Conservation (phyloP, 1,284 basidiomycete species). For the Rhodofomes roseus region DNA sequence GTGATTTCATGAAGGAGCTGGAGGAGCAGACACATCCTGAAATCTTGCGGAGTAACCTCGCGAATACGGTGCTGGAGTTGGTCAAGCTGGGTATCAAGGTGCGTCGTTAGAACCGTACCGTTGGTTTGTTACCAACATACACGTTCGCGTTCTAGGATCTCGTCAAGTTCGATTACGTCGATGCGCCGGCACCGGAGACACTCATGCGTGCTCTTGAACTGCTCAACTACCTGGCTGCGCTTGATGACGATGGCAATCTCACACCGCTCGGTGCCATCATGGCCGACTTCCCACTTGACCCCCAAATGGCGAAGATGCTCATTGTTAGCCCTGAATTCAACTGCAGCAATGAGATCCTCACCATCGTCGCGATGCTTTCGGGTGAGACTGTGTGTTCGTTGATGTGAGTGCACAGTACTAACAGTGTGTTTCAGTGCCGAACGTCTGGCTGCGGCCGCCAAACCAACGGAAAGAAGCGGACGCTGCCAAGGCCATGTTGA, state of each 20-base stretch:
- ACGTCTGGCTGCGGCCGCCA: constrained; percentile 90
- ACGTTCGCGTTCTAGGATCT: constrained; percentile 55
- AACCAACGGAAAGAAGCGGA: constrained; percentile 89
- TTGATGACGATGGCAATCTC: constrained; percentile 93
- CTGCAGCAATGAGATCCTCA: constrained; percentile 95
- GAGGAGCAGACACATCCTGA: constrained; percentile 98
- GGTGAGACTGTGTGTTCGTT: constrained; percentile 41
- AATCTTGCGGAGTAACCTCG: constrained; percentile 89
- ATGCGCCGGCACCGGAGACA: constrained; percentile 95
- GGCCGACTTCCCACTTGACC: constrained; percentile 98
- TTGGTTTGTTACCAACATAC: background rate
- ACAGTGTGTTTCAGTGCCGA: constrained; percentile 63
- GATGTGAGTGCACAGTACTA: background rate
- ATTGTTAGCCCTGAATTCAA: constrained; percentile 93
- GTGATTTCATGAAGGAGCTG: constrained; percentile 93
- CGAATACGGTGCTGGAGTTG: constrained; percentile 92
- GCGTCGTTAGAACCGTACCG: constrained; percentile 11
- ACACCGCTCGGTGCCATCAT: constrained; percentile 88
- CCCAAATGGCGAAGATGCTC: constrained; percentile 91
- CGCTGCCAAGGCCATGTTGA: constrained; percentile 84
- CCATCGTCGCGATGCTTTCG: constrained; percentile 94
- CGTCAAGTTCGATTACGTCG: constrained; percentile 93
- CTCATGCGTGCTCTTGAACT: constrained; percentile 97
- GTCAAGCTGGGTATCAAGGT: constrained; percentile 90
- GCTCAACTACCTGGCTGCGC: constrained; percentile 87